Percentiles rank a stretch among this genome's conserved stretches.
Evolutionary conservation across 768 basidiomycete species (phyloP).

Genomic region (Leccinum ochraceum): DNA sequence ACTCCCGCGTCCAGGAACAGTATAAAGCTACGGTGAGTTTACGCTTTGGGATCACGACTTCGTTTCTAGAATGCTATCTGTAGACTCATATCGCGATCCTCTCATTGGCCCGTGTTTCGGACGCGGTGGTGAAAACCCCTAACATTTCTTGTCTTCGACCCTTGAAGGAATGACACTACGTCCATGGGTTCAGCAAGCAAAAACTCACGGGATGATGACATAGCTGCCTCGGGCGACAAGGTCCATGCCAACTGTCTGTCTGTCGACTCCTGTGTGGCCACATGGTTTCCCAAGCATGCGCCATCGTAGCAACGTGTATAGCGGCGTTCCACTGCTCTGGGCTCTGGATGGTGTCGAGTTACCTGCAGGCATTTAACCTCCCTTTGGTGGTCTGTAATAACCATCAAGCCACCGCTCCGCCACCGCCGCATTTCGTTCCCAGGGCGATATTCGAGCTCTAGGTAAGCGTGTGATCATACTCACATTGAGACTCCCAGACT

Average conservation of each 20-base stretch:
- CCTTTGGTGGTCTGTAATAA: constrained; percentile 2
- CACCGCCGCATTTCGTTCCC: constrained; percentile 9
- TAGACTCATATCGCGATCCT: constrained; percentile 14
- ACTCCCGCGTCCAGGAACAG: constrained; percentile 18
- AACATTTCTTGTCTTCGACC: constrained; percentile 1
- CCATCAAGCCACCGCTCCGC: constrained; percentile 26
- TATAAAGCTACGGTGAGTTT: neutral
- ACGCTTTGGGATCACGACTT: constrained; percentile 6
- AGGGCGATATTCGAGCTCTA: too few relatives aligned
- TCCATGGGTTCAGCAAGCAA: neutral
- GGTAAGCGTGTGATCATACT: constrained; percentile 7
- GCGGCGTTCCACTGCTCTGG: constrained; percentile 20
- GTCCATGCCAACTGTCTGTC: neutral
- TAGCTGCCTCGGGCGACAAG: constrained; percentile 1
- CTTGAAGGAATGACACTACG: constrained; percentile 9
- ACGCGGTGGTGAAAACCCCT: constrained; percentile 11
- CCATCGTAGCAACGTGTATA: constrained; percentile 10
- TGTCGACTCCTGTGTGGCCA: constrained; percentile 14
- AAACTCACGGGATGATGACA: constrained; percentile 1
- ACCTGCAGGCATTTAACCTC: constrained; percentile 11
- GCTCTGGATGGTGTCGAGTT: constrained; percentile 13
- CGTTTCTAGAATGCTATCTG: constrained; percentile 14
- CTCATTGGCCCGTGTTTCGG: constrained; percentile 22
- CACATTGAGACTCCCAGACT: neutral
- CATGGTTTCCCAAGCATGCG: constrained; percentile 9